Percentiles rank a stretch among this genome's conserved stretches.
phyloP scores from a whole-genome alignment of 345 rosid species.

The Rhodamnia rubescens region DNA sequence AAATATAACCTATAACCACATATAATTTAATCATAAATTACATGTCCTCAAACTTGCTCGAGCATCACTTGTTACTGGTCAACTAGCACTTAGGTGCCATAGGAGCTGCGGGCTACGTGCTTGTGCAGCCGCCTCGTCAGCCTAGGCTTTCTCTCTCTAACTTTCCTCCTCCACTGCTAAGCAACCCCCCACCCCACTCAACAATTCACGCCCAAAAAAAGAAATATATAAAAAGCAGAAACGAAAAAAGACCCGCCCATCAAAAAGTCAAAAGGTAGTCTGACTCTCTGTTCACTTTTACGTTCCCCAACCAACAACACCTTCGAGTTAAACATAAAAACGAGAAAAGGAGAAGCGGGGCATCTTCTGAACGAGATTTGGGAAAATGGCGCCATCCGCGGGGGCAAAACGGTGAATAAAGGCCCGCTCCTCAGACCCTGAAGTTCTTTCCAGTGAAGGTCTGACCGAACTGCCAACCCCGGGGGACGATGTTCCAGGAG shows the following conservation, averaged over 20 bases:
- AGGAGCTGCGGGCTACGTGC: neutral
- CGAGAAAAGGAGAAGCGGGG: neutral
- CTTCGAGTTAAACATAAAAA: neutral
- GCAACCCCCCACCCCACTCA: neutral
- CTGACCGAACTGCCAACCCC: constrained; percentile 1
- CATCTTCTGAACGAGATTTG: neutral
- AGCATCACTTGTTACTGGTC: neutral
- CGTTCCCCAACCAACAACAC: neutral
- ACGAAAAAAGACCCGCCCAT: neutral
- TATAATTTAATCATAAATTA: neutral
- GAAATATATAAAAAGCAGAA: neutral
- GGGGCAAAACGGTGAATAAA: neutral
- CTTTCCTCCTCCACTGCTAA: neutral
- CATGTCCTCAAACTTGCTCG: neutral
- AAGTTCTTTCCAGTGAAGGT: constrained; percentile 3
- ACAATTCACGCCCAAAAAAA: neutral
- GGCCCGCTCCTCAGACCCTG: neutral
- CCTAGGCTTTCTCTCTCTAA: neutral
- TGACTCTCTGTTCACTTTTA: neutral
- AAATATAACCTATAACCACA: neutral
- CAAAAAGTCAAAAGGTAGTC: neutral
- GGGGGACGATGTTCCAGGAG: neutral
- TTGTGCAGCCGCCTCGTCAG: neutral
- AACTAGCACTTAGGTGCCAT: neutral
- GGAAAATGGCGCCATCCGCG: neutral